phyloP scores from a whole-genome alignment of 306 rosid genomes.

The Glycine latifolia region DNA sequence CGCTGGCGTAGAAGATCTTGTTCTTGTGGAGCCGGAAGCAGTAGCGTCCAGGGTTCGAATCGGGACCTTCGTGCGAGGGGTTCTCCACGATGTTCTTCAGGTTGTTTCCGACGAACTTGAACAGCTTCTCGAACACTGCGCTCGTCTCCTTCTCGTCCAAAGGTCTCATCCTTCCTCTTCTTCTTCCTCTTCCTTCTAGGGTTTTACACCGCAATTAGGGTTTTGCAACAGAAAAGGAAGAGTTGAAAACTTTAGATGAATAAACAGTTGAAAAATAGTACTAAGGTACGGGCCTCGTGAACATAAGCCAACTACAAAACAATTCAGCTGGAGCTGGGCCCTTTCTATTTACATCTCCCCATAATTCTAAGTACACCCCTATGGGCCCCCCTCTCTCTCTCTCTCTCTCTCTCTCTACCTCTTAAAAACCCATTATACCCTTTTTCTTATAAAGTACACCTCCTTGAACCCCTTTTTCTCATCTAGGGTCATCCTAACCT shows the following conservation, averaged over 20 bases:
- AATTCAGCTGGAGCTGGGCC: background rate
- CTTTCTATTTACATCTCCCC: too few relatives aligned
- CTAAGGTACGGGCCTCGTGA: background rate
- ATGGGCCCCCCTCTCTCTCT: too few relatives aligned
- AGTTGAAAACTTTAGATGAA: too few relatives aligned
- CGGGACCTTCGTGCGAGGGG: slow-evolving; percentile 93
- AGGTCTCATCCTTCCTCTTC: slow-evolving; percentile 69
- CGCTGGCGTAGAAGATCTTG: slow-evolving; percentile 79
- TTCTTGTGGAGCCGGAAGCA: slow-evolving; percentile 92
- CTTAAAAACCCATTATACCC: too few relatives aligned
- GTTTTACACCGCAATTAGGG: slow-evolving; percentile 31
- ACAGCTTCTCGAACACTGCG: slow-evolving; percentile 79
- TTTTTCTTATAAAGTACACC: too few relatives aligned
- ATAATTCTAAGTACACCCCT: too few relatives aligned
- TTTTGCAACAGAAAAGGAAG: background rate
- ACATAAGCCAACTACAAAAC: background rate
- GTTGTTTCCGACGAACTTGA: slow-evolving; percentile 89
- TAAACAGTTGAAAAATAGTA: too few relatives aligned
- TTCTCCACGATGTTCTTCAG: slow-evolving; percentile 86
- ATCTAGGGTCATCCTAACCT: too few relatives aligned
- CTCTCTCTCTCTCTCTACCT: too few relatives aligned
- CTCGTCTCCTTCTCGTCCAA: slow-evolving; percentile 84
- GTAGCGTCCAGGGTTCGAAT: slow-evolving; percentile 71
- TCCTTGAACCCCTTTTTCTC: too few relatives aligned
- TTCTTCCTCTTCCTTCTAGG: slow-evolving; percentile 35